These are phyloP conservation scores for maize (Zea mays) DNA, from an alignment of 176 grass and related monocot genomes.

Conservation along the genomic window DNA sequence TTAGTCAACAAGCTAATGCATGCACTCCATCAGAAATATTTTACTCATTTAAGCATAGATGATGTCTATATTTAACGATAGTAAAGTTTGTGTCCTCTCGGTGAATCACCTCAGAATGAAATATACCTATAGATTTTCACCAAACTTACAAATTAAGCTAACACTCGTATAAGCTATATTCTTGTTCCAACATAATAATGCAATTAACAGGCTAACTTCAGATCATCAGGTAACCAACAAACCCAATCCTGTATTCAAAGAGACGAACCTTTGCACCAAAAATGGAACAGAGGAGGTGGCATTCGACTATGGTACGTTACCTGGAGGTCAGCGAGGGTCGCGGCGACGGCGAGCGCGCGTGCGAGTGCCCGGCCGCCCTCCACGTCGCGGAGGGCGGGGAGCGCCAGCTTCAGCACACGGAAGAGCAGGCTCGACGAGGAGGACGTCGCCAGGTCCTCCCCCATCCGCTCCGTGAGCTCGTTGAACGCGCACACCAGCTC, in stretches of 20 bases:
- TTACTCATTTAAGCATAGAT: not conserved
- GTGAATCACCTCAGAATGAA: not conserved
- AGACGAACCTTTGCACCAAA: not conserved
- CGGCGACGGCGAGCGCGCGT: slow-evolving; percentile 69
- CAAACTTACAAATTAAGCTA: not conserved
- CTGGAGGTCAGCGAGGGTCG: slow-evolving; percentile 86
- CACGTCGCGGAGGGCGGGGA: slow-evolving; percentile 65
- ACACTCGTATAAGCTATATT: not conserved
- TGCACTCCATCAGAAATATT: not conserved
- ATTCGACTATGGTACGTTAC: slow-evolving; percentile 13
- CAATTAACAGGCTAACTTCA: not conserved
- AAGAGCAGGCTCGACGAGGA: slow-evolving; percentile 86
- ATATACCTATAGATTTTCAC: not conserved
- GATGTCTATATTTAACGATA: not conserved
- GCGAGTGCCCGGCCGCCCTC: slow-evolving; percentile 56
- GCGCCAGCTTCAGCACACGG: slow-evolving; percentile 71
- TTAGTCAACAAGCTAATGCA: slow-evolving; percentile 6
- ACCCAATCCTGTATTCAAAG: not conserved
- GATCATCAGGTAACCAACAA: not conserved
- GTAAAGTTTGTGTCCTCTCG: not conserved
- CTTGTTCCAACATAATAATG: not conserved
- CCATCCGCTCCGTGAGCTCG: slow-evolving; percentile 78
- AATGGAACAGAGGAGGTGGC: not conserved
- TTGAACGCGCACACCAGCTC: slow-evolving; percentile 90
- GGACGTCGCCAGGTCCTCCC: slow-evolving; percentile 58